Conservation (phyloP, 2,329 filamentous ascomycete genomes). For the Colletotrichum sp. region DNA sequence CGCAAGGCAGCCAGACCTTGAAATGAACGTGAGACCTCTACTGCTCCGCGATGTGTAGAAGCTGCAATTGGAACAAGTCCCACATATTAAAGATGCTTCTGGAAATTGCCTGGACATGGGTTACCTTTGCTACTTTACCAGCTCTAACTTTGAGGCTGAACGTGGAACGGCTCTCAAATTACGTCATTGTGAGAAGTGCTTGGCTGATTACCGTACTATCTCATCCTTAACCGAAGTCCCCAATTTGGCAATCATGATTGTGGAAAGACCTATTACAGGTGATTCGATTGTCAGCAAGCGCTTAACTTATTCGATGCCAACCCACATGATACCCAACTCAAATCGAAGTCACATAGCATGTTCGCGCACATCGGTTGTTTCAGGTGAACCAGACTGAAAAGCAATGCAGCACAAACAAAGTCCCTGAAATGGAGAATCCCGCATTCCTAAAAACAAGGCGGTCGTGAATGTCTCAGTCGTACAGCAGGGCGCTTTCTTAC, state of each 20-base stretch:
- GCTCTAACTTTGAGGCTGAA: fast-evolving
- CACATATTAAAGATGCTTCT: neutral
- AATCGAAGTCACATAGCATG: neutral
- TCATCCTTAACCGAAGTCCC: fast-evolving
- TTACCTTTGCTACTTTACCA: neutral
- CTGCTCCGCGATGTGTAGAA: neutral
- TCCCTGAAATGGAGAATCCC: neutral
- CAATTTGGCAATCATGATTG: fast-evolving
- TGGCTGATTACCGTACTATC: neutral
- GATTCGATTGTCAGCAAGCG: neutral
- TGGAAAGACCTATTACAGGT: neutral
- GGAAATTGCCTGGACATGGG: fast-evolving
- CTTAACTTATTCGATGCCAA: neutral
- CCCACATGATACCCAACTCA: neutral
- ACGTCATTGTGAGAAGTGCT: neutral
- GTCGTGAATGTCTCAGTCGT: neutral
- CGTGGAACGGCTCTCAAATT: neutral
- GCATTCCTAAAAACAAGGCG: neutral
- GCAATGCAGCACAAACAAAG: neutral
- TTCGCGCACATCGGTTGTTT: neutral
- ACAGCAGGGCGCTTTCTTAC: neutral
- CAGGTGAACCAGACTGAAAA: neutral
- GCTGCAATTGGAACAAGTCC: neutral
- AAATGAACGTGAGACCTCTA: neutral
- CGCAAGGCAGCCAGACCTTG: neutral